Evolutionary conservation across 257 asterid genomes (phyloP).

Genomic region (Salvia hispanica): DNA sequence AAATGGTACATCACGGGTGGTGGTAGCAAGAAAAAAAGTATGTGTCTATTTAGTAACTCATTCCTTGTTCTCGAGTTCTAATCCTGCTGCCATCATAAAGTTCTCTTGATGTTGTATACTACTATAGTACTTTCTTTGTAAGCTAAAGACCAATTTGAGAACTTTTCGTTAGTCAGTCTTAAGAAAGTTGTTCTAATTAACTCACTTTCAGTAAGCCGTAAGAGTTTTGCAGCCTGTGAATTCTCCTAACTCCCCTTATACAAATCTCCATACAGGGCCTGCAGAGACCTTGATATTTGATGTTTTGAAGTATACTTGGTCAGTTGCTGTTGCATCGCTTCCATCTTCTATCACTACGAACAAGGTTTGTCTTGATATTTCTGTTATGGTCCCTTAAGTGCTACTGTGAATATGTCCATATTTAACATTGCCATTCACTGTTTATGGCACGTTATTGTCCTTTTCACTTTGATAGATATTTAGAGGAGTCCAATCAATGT

Average conservation of each 20-base stretch:
- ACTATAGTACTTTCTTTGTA: constrained; percentile 1
- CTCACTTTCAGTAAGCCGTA: constrained; percentile 5
- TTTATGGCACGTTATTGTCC: not conserved
- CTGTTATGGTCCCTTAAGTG: constrained; percentile 28
- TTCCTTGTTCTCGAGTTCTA: constrained; percentile 12
- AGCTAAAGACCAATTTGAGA: constrained; percentile 19
- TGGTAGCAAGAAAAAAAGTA: constrained; percentile 92
- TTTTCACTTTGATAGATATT: not conserved
- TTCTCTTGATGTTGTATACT: constrained; percentile 9
- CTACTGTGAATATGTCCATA: constrained; percentile 9
- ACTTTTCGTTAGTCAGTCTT: not conserved
- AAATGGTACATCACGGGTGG: constrained; percentile 98
- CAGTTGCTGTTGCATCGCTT: constrained; percentile 75
- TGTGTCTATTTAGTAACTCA: constrained; percentile 29
- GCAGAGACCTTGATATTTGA: constrained; percentile 85
- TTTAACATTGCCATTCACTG: constrained; percentile 2
- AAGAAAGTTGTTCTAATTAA: not conserved
- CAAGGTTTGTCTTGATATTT: constrained; percentile 57
- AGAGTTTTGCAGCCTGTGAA: constrained; percentile 12
- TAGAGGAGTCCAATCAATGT: constrained; percentile 3
- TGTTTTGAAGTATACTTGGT: constrained; percentile 88
- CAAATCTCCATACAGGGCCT: constrained; percentile 57
- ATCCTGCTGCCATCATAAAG: constrained; percentile 1
- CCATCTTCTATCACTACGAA: constrained; percentile 78
- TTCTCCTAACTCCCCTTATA: not conserved